phyloP scores from a whole-genome alignment of 2,329 filamentous ascomycete species.

The Sporothrix dimorphospora region DNA sequence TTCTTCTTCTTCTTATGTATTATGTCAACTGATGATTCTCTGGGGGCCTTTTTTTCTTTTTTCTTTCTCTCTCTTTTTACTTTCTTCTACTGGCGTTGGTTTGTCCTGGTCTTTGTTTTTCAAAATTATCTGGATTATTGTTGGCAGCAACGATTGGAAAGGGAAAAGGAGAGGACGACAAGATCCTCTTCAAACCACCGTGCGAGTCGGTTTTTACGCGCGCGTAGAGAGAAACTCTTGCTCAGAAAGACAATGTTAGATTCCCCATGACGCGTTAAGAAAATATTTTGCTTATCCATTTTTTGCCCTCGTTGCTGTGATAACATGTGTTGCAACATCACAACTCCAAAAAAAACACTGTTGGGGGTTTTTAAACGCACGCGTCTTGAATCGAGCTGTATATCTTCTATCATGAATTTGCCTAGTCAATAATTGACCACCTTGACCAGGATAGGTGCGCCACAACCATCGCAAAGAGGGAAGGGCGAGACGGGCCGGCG shows the following conservation, averaged over 20 bases:
- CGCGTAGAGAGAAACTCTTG: not conserved
- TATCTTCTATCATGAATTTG: not conserved
- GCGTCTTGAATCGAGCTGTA: too few species aligned
- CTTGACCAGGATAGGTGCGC: not conserved
- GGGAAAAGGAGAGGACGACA: too few species aligned
- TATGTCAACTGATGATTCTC: constrained; percentile 18
- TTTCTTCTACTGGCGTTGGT: constrained; percentile 6
- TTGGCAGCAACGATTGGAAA: constrained; percentile 13
- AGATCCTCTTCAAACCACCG: not conserved
- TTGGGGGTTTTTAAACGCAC: too few species aligned
- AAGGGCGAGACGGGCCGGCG: not conserved
- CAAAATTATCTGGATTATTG: not conserved
- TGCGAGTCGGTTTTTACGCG: not conserved
- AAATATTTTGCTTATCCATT: not conserved
- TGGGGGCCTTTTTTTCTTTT: not conserved
- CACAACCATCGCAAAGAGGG: not conserved
- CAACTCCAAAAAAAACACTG: too few species aligned
- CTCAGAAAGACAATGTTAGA: constrained; percentile 38
- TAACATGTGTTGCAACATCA: too few species aligned
- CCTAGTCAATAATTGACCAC: not conserved
- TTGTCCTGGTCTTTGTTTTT: not conserved
- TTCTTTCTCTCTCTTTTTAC: not conserved
- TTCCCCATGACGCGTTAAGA: constrained; percentile 4
- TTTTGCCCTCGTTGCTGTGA: too few species aligned
- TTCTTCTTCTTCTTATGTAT: constrained; percentile 13